A percentile compares a stretch with the other conserved stretches of the same genome.
phyloP scores from a whole-genome alignment of 2,329 filamentous ascomycete species.

The Plectosphaerella plurivora region DNA sequence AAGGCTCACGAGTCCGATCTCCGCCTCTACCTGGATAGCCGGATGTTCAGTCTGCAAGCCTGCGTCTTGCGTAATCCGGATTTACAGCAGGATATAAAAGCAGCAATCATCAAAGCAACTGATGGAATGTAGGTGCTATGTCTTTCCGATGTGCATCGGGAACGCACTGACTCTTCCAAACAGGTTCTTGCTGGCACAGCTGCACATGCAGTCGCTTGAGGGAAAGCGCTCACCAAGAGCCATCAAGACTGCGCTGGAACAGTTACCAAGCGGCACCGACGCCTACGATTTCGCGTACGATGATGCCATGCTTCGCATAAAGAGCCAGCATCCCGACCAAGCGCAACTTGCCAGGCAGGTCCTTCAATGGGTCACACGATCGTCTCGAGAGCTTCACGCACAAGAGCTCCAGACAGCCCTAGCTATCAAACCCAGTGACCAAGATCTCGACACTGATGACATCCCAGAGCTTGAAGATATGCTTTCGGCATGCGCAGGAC shows the following conservation, averaged over 20 bases:
- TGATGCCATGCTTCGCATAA: constrained; percentile 28
- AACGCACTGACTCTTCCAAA: constrained; percentile 6
- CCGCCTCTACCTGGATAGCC: not conserved
- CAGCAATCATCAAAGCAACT: not conserved
- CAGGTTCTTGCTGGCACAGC: constrained; percentile 10
- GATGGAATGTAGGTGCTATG: constrained; percentile 13
- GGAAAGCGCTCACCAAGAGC: not conserved
- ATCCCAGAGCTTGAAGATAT: constrained; percentile 18
- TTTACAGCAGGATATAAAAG: constrained; percentile 6
- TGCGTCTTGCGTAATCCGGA: not conserved
- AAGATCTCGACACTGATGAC: constrained; percentile 23
- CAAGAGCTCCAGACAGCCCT: constrained; percentile 31
- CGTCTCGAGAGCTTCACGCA: constrained; percentile 19
- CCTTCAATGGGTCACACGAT: constrained; percentile 28
- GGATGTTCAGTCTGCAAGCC: not conserved
- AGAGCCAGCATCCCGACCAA: constrained; percentile 17
- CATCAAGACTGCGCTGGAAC: not conserved
- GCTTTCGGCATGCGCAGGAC: constrained; percentile 26
- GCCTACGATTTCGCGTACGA: constrained; percentile 24
- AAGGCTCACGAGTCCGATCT: constrained; percentile 10
- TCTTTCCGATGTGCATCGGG: not conserved
- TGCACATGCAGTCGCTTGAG: not conserved
- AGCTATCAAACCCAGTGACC: constrained; percentile 21
- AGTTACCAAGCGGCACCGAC: not conserved
- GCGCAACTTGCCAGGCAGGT: constrained; percentile 15